Percentiles rank a stretch among this genome's conserved stretches.
Conservation (phyloP, 129 eudicot species). For the Tanacetum coccineum region DNA sequence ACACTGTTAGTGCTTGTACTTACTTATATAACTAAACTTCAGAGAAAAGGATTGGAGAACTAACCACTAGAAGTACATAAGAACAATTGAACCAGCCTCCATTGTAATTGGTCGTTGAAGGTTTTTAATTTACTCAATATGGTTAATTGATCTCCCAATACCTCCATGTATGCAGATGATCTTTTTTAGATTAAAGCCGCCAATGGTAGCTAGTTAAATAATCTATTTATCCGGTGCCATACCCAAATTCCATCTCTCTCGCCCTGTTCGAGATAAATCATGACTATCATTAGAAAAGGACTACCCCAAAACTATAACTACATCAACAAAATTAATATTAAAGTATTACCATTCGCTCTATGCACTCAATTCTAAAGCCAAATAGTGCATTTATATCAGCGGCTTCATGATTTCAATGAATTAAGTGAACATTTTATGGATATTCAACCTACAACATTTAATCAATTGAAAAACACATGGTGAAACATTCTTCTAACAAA, state of each 20-base stretch:
- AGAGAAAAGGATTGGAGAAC: conserved; percentile 23
- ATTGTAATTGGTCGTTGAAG: conserved; percentile 95
- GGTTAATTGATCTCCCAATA: conserved; percentile 93
- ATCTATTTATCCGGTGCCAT: conserved; percentile 95
- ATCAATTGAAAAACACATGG: conserved; percentile 13
- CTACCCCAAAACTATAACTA: not conserved
- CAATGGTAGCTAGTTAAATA: conserved; percentile 92
- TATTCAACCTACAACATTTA: conserved; percentile 62
- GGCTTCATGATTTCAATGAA: conserved; percentile 99
- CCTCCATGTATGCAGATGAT: conserved; percentile 99
- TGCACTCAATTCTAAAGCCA: conserved; percentile 97
- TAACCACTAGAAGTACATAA: conserved; percentile 95
- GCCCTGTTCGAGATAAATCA: conserved; percentile 49
- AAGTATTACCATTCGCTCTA: conserved; percentile 88
- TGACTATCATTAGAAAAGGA: conserved; percentile 1
- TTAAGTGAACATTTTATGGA: conserved; percentile 81
- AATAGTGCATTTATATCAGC: conserved; percentile 98
- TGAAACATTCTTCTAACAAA: conserved; percentile 2
- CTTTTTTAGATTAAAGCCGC: conserved; percentile 98
- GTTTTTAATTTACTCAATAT: conserved; percentile 84
- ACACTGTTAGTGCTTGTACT: conserved; percentile 1
- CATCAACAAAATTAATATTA: not conserved
- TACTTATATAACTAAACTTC: not conserved
- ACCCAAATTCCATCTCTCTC: conserved; percentile 99
- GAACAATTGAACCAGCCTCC: conserved; percentile 98